phyloP scores from a whole-genome alignment of 108 stramenopile species.

The Asterionellopsis glacialis region DNA sequence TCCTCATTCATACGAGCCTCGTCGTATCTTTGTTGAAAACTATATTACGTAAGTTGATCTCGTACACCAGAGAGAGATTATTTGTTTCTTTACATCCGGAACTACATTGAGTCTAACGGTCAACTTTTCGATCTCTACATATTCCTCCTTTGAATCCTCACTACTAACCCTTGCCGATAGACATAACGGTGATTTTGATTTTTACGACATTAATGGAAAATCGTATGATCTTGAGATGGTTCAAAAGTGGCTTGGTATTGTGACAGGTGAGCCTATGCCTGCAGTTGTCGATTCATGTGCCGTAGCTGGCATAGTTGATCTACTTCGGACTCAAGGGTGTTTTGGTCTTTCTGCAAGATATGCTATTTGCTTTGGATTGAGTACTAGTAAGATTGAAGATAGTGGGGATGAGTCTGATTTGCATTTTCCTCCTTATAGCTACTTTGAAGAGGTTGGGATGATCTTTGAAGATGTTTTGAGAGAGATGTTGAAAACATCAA shows the following conservation, averaged over 20 bases:
- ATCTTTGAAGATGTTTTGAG: conserved; percentile 55
- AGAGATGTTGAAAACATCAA: conserved; percentile 16
- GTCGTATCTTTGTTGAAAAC: too few relatives aligned
- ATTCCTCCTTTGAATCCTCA: too few relatives aligned
- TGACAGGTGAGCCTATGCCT: conserved; percentile 40
- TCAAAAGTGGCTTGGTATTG: conserved; percentile 58
- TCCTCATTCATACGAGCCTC: too few relatives aligned
- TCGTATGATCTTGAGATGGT: conserved; percentile 57
- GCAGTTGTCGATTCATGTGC: conserved; percentile 60
- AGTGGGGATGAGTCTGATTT: conserved; percentile 6
- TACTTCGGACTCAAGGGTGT: conserved; percentile 62
- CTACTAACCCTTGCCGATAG: too few relatives aligned
- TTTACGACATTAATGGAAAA: conserved; percentile 55
- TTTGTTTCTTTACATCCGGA: too few relatives aligned
- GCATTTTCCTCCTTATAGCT: conserved; percentile 35
- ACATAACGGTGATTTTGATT: conserved; percentile 90
- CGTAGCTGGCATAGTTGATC: conserved; percentile 71
- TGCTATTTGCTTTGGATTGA: conserved; percentile 49
- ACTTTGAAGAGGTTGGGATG: conserved; percentile 57
- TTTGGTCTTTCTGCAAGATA: conserved; percentile 66
- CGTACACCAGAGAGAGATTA: too few relatives aligned
- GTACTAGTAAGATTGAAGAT: conserved; percentile 27
- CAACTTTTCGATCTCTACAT: too few relatives aligned
- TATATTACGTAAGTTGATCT: too few relatives aligned
- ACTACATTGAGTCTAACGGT: too few relatives aligned